phyloP scores from a whole-genome alignment of 1,284 basidiomycete genomes.

The Fomitopsis palustris region DNA sequence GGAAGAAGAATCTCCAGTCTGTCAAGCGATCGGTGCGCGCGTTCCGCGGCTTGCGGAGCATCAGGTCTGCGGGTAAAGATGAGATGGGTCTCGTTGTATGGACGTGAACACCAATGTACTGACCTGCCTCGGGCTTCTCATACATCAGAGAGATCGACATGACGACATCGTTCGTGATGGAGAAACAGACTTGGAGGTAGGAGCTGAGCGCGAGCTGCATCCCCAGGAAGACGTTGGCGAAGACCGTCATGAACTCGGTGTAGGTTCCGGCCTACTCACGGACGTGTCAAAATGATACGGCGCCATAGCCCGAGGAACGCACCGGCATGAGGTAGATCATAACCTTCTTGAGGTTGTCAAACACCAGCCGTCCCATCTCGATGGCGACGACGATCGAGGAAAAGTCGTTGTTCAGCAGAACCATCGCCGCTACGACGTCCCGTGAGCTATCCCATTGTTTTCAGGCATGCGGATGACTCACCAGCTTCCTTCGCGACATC shows the following conservation, averaged over 20 bases:
- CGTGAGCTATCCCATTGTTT: not conserved
- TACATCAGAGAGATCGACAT: constrained; percentile 48
- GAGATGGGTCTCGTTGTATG: too few species aligned
- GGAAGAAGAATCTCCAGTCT: constrained; percentile 48
- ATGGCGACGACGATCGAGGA: constrained; percentile 47
- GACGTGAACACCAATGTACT: constrained; percentile 27
- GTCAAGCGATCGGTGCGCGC: constrained; percentile 52
- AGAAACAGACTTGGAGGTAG: constrained; percentile 44
- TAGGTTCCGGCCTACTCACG: constrained; percentile 38
- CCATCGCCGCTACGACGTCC: constrained; percentile 37
- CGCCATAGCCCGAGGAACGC: constrained; percentile 21
- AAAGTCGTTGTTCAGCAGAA: constrained; percentile 47
- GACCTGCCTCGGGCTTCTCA: constrained; percentile 50
- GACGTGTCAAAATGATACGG: too few species aligned
- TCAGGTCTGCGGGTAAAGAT: constrained; percentile 26
- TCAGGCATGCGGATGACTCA: constrained; percentile 9
- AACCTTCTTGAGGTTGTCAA: constrained; percentile 64
- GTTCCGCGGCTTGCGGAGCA: constrained; percentile 63
- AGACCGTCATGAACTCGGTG: constrained; percentile 66
- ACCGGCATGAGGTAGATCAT: constrained; percentile 45
- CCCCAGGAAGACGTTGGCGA: constrained; percentile 50
- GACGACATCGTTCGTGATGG: constrained; percentile 44
- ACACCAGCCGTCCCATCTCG: constrained; percentile 59
- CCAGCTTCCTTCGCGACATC: constrained; percentile 47
- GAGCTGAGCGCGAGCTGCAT: constrained; percentile 40